Conservation (phyloP, 176 grass and related monocot species). For the Alopecurus myosuroides region DNA sequence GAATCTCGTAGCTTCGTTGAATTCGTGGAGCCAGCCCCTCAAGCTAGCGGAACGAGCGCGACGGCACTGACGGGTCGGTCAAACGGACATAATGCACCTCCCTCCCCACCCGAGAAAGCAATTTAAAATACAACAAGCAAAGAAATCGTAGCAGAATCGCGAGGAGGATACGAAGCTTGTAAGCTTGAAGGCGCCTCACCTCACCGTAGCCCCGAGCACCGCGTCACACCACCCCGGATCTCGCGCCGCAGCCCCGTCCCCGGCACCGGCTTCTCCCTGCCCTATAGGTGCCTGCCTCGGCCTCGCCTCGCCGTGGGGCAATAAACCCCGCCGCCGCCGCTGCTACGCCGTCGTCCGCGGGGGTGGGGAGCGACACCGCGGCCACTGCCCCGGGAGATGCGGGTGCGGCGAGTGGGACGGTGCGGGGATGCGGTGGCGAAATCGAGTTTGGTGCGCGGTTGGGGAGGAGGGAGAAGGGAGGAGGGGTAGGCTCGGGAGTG, state of each 20-base stretch:
- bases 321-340: not conserved
- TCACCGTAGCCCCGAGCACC: constrained; percentile 27
- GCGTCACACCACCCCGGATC: constrained; percentile 46
- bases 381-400: not conserved
- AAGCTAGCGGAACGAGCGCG: too few species aligned
- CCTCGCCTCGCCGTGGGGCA: not conserved
- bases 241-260: constrained; percentile 19
- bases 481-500: too few species aligned
- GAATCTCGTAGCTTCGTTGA: too few species aligned
- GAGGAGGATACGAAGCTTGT: constrained; percentile 98
- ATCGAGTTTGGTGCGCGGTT: constrained; percentile 42
- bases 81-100: not conserved
- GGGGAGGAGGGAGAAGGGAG: constrained; percentile 20
- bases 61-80: too few species aligned
- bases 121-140: not conserved
- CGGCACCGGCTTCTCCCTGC: not conserved
- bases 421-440: constrained; percentile 27
- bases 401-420: not conserved
- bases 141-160: not conserved
- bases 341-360: not conserved
- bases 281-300: too few species aligned
- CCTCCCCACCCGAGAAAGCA: not conserved
- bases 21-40: too few species aligned
- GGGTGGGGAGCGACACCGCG: not conserved
- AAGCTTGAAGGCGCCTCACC: too few species aligned